Evolutionary conservation across 495 filamentous ascomycete genomes (phyloP), one percentile per base, ranked within the genome.

Genomic region (Aspergillus affinis): DNA sequence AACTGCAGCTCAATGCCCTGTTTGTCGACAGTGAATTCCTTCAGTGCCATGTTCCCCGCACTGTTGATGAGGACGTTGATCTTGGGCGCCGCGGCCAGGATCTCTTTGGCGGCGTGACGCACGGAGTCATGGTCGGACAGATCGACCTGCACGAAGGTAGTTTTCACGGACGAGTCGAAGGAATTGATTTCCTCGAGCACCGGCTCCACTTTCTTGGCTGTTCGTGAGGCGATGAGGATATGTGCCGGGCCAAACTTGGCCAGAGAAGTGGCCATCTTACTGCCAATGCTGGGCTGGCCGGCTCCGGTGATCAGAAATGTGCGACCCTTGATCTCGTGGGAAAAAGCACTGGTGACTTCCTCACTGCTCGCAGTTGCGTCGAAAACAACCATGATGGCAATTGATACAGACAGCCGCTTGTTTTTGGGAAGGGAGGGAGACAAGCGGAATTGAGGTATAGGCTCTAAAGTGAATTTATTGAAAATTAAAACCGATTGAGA

Each of bases 21-120:
- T 30, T 30, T 30, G 29, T 30, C 29, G 29, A 30, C 29, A 4
- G 29, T 30, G 29, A 4, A 30, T 30, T 30, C 29, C 26, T 53
- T 53, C 29, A 53, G 9, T 4, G 27, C 51, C 51, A 53, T 53
- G 10, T 26, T 20, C 7, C 51, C 51, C 29, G 51, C 51, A 17
- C 51, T 53, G 51, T 53, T 53, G 51, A 53, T 32, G 17, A 53
- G 51, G 26, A 53, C 51, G 51, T 53, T 21, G 51, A 53, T 53
- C 6, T 18, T 53, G 51, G 51, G 51, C 29, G 51, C 26, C 2
- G 27, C 27, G 51, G 21, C 27, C 9, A 53, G 51, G 27, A 53
- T 53, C 12, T 53, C 26, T 0, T 36, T 36, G n/a, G 51, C 51
- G 21, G 51, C 51, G 6, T 36, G 51, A 6, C 51, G 51, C 29